A percentile compares a stretch with the other conserved stretches of the same genome.
Conservation (phyloP, 148 eudicot species). For the Mesembryanthemum crystallinum region DNA sequence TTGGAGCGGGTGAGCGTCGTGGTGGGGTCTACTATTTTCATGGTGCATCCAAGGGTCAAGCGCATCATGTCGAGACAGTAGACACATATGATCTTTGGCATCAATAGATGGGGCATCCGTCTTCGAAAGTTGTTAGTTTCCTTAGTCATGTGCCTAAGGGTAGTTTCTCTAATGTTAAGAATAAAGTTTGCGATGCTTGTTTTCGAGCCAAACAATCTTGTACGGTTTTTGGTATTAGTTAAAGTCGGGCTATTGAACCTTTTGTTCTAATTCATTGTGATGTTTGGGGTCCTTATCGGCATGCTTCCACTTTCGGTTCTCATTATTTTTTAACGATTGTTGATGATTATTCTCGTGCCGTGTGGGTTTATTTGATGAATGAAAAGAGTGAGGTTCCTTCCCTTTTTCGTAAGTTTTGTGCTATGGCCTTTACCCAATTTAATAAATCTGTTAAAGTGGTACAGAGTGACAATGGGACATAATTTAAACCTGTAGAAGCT, state of each 20-base stretch:
- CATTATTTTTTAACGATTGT: neutral
- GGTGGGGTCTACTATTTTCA: neutral
- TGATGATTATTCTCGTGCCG: neutral
- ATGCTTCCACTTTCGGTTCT: neutral
- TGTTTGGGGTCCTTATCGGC: too few relatives aligned
- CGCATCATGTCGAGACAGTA: neutral
- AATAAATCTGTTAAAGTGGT: neutral
- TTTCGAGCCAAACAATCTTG: neutral
- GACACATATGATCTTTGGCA: neutral
- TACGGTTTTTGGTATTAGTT: neutral
- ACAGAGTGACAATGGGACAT: neutral
- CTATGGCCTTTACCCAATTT: neutral
- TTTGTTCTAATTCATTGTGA: neutral
- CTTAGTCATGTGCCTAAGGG: neutral
- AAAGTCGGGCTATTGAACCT: neutral
- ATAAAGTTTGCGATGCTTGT: neutral
- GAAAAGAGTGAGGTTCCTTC: neutral
- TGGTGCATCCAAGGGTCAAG: neutral
- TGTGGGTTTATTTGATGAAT: neutral
- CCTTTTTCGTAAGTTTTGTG: neutral
- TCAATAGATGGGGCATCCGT: neutral
- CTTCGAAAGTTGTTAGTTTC: neutral
- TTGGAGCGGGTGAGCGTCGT: neutral
- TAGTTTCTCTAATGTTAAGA: neutral
- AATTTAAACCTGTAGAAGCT: neutral